Evolutionary conservation across 305 asterid species (phyloP), one percentile per base, ranked within the genome.

Genomic region (Plantago coronopus): DNA sequence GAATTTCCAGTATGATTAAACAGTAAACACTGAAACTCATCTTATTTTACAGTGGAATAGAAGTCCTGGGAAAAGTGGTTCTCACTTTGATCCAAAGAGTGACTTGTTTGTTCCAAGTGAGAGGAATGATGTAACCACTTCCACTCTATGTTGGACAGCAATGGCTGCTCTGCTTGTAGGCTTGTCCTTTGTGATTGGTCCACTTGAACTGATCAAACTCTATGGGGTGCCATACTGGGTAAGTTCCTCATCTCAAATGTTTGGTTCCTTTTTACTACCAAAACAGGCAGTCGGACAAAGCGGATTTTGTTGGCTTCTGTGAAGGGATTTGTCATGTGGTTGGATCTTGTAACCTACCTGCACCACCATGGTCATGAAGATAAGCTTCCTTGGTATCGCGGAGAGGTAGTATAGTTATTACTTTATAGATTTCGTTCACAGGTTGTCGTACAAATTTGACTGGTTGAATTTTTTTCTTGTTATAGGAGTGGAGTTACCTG

Each of bases 291-390:
- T n/a, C n/a, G n/a, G n/a, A n/a, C n/a, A n/a, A n/a, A n/a, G n/a
- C n/a, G n/a, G n/a, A n/a, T n/a, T n/a, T n/a, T 68, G 79, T 63
- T 72, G 63, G 61, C 57, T 63, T 59, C 17, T 21, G 9, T 79
- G 29, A 76, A 87, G 96, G 77, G 90, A 12, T 89, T 81, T 44
- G 97, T 91, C 2, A 76, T 75, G 81, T 91, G 96, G 98, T 75
- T 91, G 63, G 98, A 91, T 62, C 47, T 69, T 3, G 98, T 86
- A 23, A 91, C 98, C 27, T 91, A 91, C 72, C 78, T 91, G 69
- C 98, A 91, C 67, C 98, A 91, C 73, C 98, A 91, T 61, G 98
- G 98, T 22, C 86, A 91, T 25, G 94, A 91, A n/a, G 81, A 79
- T 40, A 86, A 83, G 54, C 90, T 91, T 56, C 97, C 98, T 17